Conservation (phyloP, 2,329 filamentous ascomycete genomes). For the Pseudohalonectria lignicola region DNA sequence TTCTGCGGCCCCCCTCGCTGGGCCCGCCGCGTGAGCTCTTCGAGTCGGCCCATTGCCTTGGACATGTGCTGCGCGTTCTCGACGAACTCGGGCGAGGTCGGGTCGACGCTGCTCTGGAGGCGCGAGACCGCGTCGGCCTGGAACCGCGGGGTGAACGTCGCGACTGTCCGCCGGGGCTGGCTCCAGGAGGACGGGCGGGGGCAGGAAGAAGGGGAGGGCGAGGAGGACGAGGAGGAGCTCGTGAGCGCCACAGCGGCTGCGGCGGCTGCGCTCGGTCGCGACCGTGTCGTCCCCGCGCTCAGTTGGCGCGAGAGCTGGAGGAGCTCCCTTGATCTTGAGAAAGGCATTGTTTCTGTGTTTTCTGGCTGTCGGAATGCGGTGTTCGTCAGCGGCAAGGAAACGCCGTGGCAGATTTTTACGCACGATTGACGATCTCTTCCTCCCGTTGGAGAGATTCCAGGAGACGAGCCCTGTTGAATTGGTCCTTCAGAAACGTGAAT, state of each 20-base stretch:
- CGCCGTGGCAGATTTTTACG: too few relatives aligned
- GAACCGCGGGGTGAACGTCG: constrained; percentile 70
- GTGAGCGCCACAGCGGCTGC: too few relatives aligned
- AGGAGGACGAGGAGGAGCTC: background rate
- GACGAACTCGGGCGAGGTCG: constrained; percentile 64
- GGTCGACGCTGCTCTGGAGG: constrained; percentile 66
- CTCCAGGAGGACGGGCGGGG: background rate
- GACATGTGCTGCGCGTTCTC: constrained; percentile 74
- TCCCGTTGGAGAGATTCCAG: too few relatives aligned
- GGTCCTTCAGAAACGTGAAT: too few relatives aligned
- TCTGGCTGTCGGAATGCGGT: too few relatives aligned
- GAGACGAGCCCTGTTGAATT: too few relatives aligned
- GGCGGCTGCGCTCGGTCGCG: too few relatives aligned
- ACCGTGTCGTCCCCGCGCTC: background rate
- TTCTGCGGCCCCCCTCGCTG: constrained; percentile 70
- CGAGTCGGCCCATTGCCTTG: constrained; percentile 57
- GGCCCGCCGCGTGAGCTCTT: constrained; percentile 58
- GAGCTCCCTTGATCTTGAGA: background rate
- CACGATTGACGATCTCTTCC: too few relatives aligned
- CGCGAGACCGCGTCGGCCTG: constrained; percentile 71
- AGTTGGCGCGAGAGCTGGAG: constrained; percentile 2
- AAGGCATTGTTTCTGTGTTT: background rate
- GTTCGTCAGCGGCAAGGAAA: too few relatives aligned
- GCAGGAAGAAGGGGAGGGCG: background rate
- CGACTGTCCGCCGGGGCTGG: constrained; percentile 30